Evolutionary conservation across 1,139 yeast genomes (phyloP), one percentile per base, ranked within the genome.

Genomic region (Pichia sp.): DNA sequence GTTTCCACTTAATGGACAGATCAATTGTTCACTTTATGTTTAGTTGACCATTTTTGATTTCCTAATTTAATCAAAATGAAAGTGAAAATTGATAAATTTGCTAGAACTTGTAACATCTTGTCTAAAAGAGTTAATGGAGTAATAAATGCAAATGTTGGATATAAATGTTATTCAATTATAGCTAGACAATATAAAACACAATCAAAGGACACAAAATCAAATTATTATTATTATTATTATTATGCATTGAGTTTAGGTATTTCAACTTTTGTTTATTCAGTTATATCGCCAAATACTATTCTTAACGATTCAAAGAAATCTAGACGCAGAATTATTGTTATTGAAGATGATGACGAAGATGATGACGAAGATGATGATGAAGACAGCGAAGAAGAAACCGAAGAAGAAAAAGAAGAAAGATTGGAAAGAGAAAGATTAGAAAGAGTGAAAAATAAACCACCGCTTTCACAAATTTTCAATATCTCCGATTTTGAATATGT

Each of bases 401-500:
- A 53, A 7, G 57, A 55, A 22, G 60, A 55, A 27, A 55, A 47
- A 4, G 60, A 52, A 24, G 58, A 51, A 29, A 51, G 52, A 22
- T 27, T 43, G n/a, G 62, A 56, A 37, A 51, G 47, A 7, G 53
- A 53, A 44, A 49, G 62, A 41, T 49, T 47, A 24, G 52, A 53
- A 35, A 51, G 48, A 23, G 40, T 56, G 8, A 49, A 49, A 22
- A 56, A 61, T 37, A 63, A 59, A 33, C 73, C 73, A 4, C 57
- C 63, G n/a, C 49, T 69, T 9, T 46, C 59, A 3, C 55, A 56
- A 20, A 60, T 68, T 5, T 62, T 63, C 51, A 65, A 60, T 33
- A 44, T 68, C 30, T 52, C 64, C 2, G 71, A 67, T 48, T 67
- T 67, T 40, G 70, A 67, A 51, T 51, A 55, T 31, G 62, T 65